Evolutionary conservation across 345 rosid species (phyloP), one percentile per base, ranked within the genome.

Genomic region (Euphorbia pulcherrima): DNA sequence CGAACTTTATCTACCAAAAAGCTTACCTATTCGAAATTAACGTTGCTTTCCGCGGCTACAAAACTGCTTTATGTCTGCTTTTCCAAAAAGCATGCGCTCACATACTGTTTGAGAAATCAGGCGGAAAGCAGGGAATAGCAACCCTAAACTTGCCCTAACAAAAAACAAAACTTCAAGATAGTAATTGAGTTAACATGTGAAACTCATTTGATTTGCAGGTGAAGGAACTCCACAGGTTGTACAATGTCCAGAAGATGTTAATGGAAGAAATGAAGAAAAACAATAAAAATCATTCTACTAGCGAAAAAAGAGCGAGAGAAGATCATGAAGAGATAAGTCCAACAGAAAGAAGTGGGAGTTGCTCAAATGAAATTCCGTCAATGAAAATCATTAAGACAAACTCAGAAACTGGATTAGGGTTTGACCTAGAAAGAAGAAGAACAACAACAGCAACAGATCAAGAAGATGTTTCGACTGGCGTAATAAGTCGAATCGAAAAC

Each of bases 191-290:
- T n/a, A n/a, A n/a, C n/a, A n/a, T n/a, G n/a, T 33, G 37, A 33
- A 2, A 33, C 37, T 33, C 3, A 33, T 33, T 59, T 24, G 5
- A 28, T 6, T 75, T 80, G 76, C 88, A 92, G 98, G 95, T 92
- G 24, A 65, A 80, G 60, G 98, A 92, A 79, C 89, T 92, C 48
- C 98, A 92, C 70, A 68, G 92, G 74, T 78, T 92, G 35, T 86
- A 90, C 70, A 77, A 76, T 69, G 85, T 83, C 54, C 98, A 92
- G 41, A 90, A 71, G 77, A 76, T 72, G 80, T 75, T 92, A 69
- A 92, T 85, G 92, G 77, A 74, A 20, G 90, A 85, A 71, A 64
- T 72, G 62, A 84, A 82, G 74, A 33, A 33, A 7, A 85, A 65
- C 41, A 85, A 65, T 52, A 79, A 66, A 62, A 37, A 14, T 64